These are phyloP conservation scores for Leucocoprinus birnbaumii DNA, from an alignment of 768 basidiomycete species.

Conservation along the genomic window DNA sequence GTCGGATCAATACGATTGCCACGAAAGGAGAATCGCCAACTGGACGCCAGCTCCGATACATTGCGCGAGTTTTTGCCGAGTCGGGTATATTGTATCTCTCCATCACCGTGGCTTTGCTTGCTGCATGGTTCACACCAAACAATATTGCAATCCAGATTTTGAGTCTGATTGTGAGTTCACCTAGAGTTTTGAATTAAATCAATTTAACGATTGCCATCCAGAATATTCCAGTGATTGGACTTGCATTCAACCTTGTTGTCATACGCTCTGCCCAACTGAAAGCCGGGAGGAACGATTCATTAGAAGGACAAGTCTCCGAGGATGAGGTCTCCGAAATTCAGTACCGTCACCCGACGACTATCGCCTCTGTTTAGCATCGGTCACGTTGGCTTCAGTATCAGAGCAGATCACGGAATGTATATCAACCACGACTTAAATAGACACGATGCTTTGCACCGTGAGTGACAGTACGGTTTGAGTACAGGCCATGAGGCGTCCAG, in stretches of 20 bases:
- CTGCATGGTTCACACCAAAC: background rate
- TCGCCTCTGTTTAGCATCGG: too few species aligned
- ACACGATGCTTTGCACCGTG: too few species aligned
- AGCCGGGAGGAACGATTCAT: too few species aligned
- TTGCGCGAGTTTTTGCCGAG: background rate
- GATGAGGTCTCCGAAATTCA: too few species aligned
- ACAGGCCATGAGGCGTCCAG: too few species aligned
- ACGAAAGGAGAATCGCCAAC: background rate
- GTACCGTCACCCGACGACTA: too few species aligned
- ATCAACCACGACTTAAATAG: too few species aligned
- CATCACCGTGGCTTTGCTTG: background rate
- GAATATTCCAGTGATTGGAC: background rate
- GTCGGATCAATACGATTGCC: background rate
- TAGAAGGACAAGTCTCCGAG: too few species aligned
- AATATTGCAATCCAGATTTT: background rate
- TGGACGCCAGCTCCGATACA: background rate
- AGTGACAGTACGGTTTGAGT: too few species aligned
- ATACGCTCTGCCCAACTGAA: background rate
- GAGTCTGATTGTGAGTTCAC: background rate
- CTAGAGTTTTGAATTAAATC: background rate
- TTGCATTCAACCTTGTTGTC: conserved; percentile 4
- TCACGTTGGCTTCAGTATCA: too few species aligned
- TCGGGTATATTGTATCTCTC: background rate
- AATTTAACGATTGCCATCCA: background rate
- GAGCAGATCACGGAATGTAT: too few species aligned